Percentiles rank a stretch among this genome's conserved stretches.
These are phyloP conservation scores for Castanea sativa DNA, from an alignment of 306 rosid species.

Conservation along the genomic window DNA sequence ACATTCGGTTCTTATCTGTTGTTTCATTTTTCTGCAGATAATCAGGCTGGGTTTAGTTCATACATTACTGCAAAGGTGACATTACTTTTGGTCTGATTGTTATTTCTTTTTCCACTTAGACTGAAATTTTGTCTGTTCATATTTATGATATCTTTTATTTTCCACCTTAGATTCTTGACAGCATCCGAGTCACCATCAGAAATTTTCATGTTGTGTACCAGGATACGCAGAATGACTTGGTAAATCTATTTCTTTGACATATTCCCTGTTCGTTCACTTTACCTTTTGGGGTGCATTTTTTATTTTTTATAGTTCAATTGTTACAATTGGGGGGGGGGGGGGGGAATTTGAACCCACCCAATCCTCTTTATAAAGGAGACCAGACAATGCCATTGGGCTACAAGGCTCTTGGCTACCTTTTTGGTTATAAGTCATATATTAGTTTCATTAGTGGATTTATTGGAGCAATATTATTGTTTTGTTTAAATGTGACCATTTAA, in stretches of 20 bases:
- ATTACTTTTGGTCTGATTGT: conserved; percentile 16
- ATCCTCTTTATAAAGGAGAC: no score
- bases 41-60: conserved; percentile 81
- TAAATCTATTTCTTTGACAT: conserved; percentile 32
- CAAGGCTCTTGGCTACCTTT: no score
- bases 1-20: conserved; percentile 21
- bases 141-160: conserved; percentile 6
- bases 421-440: not conserved
- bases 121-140: conserved; percentile 1
- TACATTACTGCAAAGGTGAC: conserved; percentile 79
- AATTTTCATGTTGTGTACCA: conserved; percentile 66
- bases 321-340: no score
- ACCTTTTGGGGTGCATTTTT: not conserved
- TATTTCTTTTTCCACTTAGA: conserved; percentile 14
- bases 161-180: conserved; percentile 68
- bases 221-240: conserved; percentile 54
- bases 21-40: conserved; percentile 51
- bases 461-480: not conserved
- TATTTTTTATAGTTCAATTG: no score
- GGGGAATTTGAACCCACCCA: no score
- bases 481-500: not conserved
- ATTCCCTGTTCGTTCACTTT: not conserved
- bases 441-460: not conserved
- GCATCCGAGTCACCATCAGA: conserved; percentile 83
- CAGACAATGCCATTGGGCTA: no score